phyloP scores from a whole-genome alignment of 2,329 filamentous ascomycete genomes.

The Aspergillus alliaceus region DNA sequence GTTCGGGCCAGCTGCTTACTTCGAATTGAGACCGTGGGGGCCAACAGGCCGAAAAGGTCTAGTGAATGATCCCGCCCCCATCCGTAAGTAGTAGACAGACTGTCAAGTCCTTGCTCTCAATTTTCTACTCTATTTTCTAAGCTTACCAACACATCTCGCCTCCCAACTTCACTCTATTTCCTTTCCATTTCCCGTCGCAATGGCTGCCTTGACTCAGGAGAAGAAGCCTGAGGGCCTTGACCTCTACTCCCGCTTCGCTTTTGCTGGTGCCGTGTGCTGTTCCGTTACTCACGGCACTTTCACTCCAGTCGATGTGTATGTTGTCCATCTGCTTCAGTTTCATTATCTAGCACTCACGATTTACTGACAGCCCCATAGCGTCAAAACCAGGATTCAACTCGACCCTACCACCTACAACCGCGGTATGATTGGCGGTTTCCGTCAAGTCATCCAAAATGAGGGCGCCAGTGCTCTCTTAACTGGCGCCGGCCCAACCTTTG shows the following conservation, averaged over 20 bases:
- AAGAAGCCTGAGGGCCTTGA: conserved; percentile 49
- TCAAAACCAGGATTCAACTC: conserved; percentile 95
- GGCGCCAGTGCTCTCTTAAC: conserved; percentile 84
- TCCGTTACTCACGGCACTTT: conserved; percentile 95
- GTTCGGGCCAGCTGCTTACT: no score
- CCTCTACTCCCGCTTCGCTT: conserved; percentile 94
- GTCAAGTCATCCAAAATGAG: conserved; percentile 79
- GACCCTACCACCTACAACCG: conserved; percentile 86
- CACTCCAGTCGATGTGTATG: conserved; percentile 99
- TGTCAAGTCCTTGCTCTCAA: no score
- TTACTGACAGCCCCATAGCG: conserved; percentile 54
- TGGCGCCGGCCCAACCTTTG: conserved; percentile 79
- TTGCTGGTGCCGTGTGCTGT: conserved; percentile 97
- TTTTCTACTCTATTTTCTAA: no score
- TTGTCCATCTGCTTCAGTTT: conserved; percentile 31
- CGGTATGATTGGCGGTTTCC: conserved; percentile 82
- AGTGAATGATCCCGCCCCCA: no score
- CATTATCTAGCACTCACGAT: not conserved
- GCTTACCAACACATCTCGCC: not conserved
- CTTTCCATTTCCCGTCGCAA: not conserved
- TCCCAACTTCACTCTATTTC: not conserved
- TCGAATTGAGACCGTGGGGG: no score
- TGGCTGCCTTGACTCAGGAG: not conserved
- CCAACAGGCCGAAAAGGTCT: no score
- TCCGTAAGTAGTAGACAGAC: no score